phyloP scores from a whole-genome alignment of 768 basidiomycete genomes.

The Lanmaoa rubissima region DNA sequence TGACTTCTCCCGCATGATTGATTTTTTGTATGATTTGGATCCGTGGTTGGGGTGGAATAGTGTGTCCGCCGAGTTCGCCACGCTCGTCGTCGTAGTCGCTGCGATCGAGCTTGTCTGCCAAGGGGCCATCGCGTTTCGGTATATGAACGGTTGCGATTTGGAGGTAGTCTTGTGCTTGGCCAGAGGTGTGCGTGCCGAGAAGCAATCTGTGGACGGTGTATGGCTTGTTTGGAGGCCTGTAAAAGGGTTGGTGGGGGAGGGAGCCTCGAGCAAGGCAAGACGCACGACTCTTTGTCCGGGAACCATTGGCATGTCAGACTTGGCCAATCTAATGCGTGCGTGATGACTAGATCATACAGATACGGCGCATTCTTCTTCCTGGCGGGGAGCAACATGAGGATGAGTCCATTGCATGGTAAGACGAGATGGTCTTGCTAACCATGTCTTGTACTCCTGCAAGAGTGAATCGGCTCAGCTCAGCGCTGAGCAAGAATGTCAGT shows the following conservation, averaged over 20 bases:
- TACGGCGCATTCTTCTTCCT: conserved; percentile 99
- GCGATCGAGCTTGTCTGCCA: conserved; percentile 75
- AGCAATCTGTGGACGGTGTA: conserved; percentile 93
- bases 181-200: conserved; percentile 96
- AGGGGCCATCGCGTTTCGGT: conserved; percentile 72
- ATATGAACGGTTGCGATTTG: conserved; percentile 95
- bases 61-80: conserved; percentile 92
- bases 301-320: conserved; percentile 98
- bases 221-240: conserved; percentile 87
- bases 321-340: conserved; percentile 98
- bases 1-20: conserved; percentile 94
- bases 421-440: conserved; percentile 42
- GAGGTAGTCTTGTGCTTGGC: conserved; percentile 89
- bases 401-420: not conserved
- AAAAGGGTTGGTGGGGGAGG: not conserved
- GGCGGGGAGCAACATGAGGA: conserved; percentile 3
- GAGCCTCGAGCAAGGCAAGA: not conserved
- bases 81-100: conserved; percentile 87
- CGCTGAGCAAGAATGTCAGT: not conserved
- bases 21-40: conserved; percentile 92
- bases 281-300: conserved; percentile 92
- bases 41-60: conserved; percentile 78
- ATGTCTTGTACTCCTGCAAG: conserved; percentile 79
- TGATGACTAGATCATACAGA: conserved; percentile 95
- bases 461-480: conserved; percentile 6